A percentile compares a stretch with the other conserved stretches of the same genome.
Evolutionary conservation across 305 asterid species (phyloP).

Genomic region (Fraxinus albicans): DNA sequence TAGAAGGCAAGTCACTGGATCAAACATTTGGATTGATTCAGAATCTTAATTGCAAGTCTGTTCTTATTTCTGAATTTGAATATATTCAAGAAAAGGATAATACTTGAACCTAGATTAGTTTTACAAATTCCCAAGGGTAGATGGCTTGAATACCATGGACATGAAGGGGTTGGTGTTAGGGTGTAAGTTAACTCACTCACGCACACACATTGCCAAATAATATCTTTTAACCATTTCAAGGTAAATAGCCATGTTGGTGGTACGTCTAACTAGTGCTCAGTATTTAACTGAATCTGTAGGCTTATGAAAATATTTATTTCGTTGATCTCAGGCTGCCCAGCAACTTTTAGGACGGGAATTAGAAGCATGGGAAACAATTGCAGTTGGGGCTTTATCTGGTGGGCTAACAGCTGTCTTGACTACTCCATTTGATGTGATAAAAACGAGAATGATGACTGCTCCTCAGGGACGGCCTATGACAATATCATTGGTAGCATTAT

Average conservation of each 20-base stretch:
- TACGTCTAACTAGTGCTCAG: background rate
- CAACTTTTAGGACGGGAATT: constrained; percentile 69
- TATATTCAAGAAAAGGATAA: background rate
- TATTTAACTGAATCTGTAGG: background rate
- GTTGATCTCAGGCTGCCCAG: constrained; percentile 55
- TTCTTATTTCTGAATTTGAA: background rate
- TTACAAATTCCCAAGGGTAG: background rate
- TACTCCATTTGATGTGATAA: constrained; percentile 93
- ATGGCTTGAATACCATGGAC: background rate
- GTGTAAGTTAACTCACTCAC: too few relatives aligned
- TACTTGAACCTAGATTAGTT: background rate
- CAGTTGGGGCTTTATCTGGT: constrained; percentile 90
- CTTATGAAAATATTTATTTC: background rate
- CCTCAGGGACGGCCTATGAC: constrained; percentile 67
- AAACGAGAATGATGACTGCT: constrained; percentile 92
- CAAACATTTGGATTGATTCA: background rate
- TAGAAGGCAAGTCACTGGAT: background rate
- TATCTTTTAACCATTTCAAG: background rate
- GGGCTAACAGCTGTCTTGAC: constrained; percentile 85
- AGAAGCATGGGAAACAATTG: constrained; percentile 91
- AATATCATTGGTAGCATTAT: constrained; percentile 55
- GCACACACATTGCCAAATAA: background rate
- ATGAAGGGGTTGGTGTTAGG: background rate
- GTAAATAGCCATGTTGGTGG: background rate
- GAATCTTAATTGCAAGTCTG: background rate